Percentiles rank a stretch among this genome's conserved stretches.
phyloP scores from a whole-genome alignment of 768 basidiomycete genomes.

The Suillus americanus region DNA sequence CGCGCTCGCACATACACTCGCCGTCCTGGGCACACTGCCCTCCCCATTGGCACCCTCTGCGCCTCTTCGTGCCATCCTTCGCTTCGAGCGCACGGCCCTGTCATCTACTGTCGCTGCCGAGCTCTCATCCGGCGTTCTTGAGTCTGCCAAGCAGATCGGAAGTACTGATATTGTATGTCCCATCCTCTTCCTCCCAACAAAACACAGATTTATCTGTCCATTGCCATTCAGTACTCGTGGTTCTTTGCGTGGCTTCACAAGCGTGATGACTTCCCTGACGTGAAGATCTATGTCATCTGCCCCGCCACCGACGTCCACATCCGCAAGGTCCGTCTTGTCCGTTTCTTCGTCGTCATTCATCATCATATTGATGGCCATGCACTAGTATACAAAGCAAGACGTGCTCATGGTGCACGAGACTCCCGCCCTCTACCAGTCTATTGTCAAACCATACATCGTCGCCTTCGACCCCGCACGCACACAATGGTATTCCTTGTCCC shows the following conservation, averaged over 20 bases:
- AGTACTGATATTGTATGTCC: conserved; percentile 66
- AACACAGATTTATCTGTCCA: conserved; percentile 9
- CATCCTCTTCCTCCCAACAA: neutral
- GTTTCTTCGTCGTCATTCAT: neutral
- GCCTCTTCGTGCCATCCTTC: conserved; percentile 61
- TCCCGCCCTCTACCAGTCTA: conserved; percentile 64
- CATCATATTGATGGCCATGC: too few relatives aligned
- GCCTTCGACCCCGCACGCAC: conserved; percentile 76
- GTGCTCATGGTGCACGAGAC: conserved; percentile 80
- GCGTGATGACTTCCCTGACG: conserved; percentile 48
- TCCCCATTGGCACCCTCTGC: conserved; percentile 12
- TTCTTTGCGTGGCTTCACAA: conserved; percentile 67
- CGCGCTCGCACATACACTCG: conserved; percentile 52
- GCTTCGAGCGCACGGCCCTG: conserved; percentile 75
- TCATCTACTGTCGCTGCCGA: conserved; percentile 35
- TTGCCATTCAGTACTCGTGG: conserved; percentile 69
- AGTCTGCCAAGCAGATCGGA: conserved; percentile 48
- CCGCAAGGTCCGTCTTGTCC: conserved; percentile 55
- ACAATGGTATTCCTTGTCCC: conserved; percentile 57
- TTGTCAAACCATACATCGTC: conserved; percentile 79
- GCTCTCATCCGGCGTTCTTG: conserved; percentile 41
- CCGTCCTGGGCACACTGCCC: conserved; percentile 67
- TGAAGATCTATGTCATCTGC: conserved; percentile 82
- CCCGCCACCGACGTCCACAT: conserved; percentile 92
- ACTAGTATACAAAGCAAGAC: conserved; percentile 75